Percentiles rank a stretch among this genome's conserved stretches.
These are phyloP conservation scores for Ustulina deusta DNA, from an alignment of 2,329 filamentous ascomycete species.

Conservation along the genomic window DNA sequence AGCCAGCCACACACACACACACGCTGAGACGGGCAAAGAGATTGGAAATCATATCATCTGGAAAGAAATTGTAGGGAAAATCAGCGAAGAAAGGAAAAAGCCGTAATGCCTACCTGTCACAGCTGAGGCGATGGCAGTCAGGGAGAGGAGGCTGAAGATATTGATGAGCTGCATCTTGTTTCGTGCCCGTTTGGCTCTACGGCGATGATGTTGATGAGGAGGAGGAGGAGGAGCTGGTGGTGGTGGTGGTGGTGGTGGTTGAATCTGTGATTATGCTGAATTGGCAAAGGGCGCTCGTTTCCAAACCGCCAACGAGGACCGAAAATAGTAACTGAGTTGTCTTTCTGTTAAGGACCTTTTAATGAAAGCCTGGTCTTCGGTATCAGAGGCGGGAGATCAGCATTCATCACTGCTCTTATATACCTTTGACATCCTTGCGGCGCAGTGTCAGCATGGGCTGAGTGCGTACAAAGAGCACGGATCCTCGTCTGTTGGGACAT, in stretches of 20 bases:
- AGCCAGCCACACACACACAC: too few species aligned
- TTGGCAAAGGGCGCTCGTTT: background rate
- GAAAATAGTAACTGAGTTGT: background rate
- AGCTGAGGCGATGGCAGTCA: constrained; percentile 47
- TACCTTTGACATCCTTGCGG: background rate
- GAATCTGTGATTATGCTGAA: background rate
- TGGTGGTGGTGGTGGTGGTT: too few species aligned
- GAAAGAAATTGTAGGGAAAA: background rate
- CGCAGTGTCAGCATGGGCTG: background rate
- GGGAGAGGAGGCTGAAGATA: constrained; percentile 48
- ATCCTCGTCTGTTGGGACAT: constrained; percentile 25
- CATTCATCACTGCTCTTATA: constrained; percentile 23
- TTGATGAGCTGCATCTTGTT: constrained; percentile 51
- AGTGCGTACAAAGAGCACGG: constrained; percentile 7
- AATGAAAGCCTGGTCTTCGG: constrained; percentile 12
- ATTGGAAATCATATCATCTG: background rate
- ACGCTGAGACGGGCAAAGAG: too few species aligned
- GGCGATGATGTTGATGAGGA: background rate
- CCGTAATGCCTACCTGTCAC: constrained; percentile 41
- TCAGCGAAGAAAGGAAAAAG: background rate
- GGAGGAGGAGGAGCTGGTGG: too few species aligned
- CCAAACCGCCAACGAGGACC: background rate
- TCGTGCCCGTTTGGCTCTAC: background rate
- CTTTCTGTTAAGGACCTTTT: background rate
- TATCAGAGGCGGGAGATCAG: constrained; percentile 9